These are phyloP conservation scores for Acer campestre DNA, from an alignment of 345 rosid genomes.

Conservation along the genomic window DNA sequence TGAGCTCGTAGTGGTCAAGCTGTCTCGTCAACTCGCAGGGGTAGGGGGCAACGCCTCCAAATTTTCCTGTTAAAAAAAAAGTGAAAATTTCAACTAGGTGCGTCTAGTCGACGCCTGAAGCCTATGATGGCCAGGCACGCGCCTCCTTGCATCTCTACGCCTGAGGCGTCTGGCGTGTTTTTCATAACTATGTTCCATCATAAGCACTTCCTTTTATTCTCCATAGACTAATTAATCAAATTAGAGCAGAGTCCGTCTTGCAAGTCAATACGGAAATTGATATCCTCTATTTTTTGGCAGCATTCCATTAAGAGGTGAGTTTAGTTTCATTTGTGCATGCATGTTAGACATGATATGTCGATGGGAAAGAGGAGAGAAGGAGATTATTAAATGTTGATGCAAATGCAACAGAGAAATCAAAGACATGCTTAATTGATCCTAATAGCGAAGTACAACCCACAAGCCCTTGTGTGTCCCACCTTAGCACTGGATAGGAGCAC, in stretches of 20 bases:
- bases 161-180: no score
- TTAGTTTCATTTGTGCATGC: not conserved
- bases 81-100: no score
- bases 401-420: not conserved
- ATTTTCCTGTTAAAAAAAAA: no score
- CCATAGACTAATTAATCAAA: not conserved
- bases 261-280: not conserved
- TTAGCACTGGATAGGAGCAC: not conserved
- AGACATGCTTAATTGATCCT: not conserved
- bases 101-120: no score
- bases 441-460: not conserved
- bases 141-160: no score
- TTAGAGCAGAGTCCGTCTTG: not conserved
- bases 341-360: not conserved
- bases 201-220: not conserved
- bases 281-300: not conserved
- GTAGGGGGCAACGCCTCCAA: no score
- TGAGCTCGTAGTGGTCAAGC: no score
- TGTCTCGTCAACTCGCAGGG: no score
- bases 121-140: no score
- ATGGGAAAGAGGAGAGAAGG: not conserved
- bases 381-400: not conserved
- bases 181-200: not conserved
- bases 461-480: not conserved
- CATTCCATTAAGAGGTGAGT: not conserved